Evolutionary conservation across 176 grass and related monocot species (phyloP), one percentile per base, ranked within the genome.

Genomic region (Oryza australiensis): DNA sequence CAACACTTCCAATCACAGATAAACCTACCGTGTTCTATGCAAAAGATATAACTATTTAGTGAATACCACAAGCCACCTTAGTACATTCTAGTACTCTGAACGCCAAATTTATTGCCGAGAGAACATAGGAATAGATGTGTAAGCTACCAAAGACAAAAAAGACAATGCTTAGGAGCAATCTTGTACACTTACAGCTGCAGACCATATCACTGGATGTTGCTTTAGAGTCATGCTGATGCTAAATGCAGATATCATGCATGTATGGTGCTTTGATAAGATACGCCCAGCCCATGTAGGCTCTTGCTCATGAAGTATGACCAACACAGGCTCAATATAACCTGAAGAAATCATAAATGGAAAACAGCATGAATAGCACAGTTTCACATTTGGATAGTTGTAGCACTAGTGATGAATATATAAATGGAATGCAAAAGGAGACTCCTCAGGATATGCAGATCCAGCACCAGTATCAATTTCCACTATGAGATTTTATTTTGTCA

Each of bases 291-390:
- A 98, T 2, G 95, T 93, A 68, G 92, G 95, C 66, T 94, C 95
- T 83, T 79, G 94, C 86, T 94, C 92, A 88, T 94, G 95, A 77
- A 98, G 78, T 88, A 98, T 90, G 22, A 98, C 92, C 88, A 98
- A 78, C 66, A 98, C 95, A 72, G 95, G 95, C 72, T 98, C 95
- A 45, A 98, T 98, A 86, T 98, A 98, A 89, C 95, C 92, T 98
- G 84, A 81, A 84, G 65, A 28, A 48, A 89, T 63, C 26, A 73
- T 28, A 70, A 79, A 43, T 27, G 14, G 29, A 74, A 83, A 68
- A 83, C 66, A 27, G 26, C 42, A 80, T 73, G 23, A 80, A 80
- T 65, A 42, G 14, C 46, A 42, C 12, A 24, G 23, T 66, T 66
- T 29, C 35, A 49, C 68, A 35, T 71, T 49, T 71, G 41, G 27